phyloP scores from a whole-genome alignment of 768 basidiomycete genomes.

The Mycena amicta region DNA sequence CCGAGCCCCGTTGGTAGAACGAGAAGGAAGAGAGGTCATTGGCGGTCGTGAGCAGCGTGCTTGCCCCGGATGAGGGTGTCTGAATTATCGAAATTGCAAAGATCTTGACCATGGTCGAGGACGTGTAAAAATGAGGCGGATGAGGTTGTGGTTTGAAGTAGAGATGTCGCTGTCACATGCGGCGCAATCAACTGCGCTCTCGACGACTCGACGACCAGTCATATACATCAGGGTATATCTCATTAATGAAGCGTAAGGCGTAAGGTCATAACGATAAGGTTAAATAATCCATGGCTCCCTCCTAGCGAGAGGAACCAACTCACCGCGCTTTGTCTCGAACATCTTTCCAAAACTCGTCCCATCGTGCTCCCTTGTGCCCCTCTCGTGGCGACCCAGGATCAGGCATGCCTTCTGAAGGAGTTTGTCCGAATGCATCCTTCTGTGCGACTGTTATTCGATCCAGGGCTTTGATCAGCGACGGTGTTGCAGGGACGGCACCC shows the following conservation, averaged over 20 bases:
- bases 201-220: neutral
- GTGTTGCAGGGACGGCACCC: slow-evolving; percentile 60
- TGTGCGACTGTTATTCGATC: slow-evolving; percentile 62
- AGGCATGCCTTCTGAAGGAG: slow-evolving; percentile 14
- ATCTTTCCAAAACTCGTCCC: slow-evolving; percentile 51
- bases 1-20: slow-evolving; percentile 88
- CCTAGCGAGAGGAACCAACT: neutral
- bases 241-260: slow-evolving; percentile 1
- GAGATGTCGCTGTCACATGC: no score
- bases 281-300: slow-evolving; percentile 10
- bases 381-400: slow-evolving; percentile 4
- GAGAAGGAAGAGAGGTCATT: slow-evolving; percentile 88
- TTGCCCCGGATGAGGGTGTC: slow-evolving; percentile 63
- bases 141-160: no score
- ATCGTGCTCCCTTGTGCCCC: slow-evolving; percentile 30
- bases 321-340: slow-evolving; percentile 37
- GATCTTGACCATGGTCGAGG: slow-evolving; percentile 75
- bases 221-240: slow-evolving; percentile 1
- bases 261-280: slow-evolving; percentile 12
- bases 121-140: no score
- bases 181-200: slow-evolving; percentile 2
- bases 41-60: slow-evolving; percentile 65
- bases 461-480: slow-evolving; percentile 65
- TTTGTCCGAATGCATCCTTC: slow-evolving; percentile 42
- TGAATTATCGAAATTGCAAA: slow-evolving; percentile 77